Base-by-base conservation (phyloP, 1,139 yeast species). In the Taiozyma sp. region DNA sequence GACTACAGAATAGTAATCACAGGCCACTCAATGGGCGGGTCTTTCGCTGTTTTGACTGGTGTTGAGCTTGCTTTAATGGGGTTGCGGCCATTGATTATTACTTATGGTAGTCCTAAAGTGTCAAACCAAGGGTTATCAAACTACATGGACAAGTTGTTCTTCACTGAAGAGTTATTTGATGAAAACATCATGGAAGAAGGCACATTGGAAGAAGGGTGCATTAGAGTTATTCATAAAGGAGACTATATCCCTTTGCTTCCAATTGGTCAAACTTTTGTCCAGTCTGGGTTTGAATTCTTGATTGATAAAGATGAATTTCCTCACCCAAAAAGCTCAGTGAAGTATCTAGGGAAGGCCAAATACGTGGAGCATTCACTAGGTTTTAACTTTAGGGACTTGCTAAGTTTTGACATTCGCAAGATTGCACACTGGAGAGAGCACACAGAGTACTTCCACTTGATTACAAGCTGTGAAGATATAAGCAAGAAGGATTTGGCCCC, bases 11-110 rank as follows among this genome's bases (percentile, higher is more conserved):
- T 84, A 16, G 74, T 80, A 3, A 71, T 84, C 3, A 69, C 80
- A 1, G 93, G 93, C 0, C 93, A 86, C 66, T 86, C 93, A 0
- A 65, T 85, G 47, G 93, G 93, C 1, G 93, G 85, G 0, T 87
- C 91, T 0, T 64, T 85, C 46, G 85, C 91, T 0, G 65, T 75
- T 8, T 69, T 87, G 46, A 72, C 80, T 14, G 91, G 87, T 0
- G 71, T 83, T 24, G 91, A 85, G 60, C 71, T 81, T 51, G 72
- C 74, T 49, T 58, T 80, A 10, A 60, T 78, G 64, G 87, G 84
- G 0, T 71, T 69, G 49, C 66, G 72, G 12, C 84, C 85, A 0
- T 66, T 78, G 46, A 78, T 85, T 1, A 67, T 84, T 12, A 75
- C 86, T 0, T 81, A 72, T 65, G 93, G 86, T 3, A 74, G 80